phyloP scores from a whole-genome alignment of 2,329 filamentous ascomycete genomes.

The Periconia digitata region DNA sequence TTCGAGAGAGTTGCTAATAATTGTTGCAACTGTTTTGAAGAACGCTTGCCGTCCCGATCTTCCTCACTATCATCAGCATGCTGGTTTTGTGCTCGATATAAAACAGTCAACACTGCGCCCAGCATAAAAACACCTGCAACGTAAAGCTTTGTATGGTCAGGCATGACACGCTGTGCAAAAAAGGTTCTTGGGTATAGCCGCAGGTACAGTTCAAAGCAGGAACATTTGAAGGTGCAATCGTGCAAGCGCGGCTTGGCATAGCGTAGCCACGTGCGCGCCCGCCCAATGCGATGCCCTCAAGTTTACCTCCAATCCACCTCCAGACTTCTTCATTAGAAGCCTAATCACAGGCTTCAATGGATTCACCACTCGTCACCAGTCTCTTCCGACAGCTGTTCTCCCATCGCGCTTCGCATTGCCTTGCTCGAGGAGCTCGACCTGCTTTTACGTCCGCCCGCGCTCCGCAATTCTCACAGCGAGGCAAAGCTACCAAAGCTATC shows the following conservation, averaged over 20 bases:
- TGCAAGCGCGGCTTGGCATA: neutral
- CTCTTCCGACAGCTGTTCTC: slow-evolving; percentile 85
- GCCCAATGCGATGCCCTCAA: neutral
- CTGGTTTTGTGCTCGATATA: slow-evolving; percentile 17
- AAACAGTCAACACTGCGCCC: slow-evolving; percentile 68
- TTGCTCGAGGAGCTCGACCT: slow-evolving; percentile 50
- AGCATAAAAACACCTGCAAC: slow-evolving; percentile 73
- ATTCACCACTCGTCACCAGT: slow-evolving; percentile 74
- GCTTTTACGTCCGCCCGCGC: slow-evolving; percentile 42
- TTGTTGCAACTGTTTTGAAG: slow-evolving; percentile 23
- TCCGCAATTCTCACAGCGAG: slow-evolving; percentile 31
- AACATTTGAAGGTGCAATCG: neutral
- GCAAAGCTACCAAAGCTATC: slow-evolving; percentile 28
- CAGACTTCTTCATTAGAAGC: slow-evolving; percentile 8
- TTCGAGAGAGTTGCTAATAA: slow-evolving; percentile 23
- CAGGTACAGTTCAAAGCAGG: neutral
- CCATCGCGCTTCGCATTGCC: slow-evolving; percentile 61
- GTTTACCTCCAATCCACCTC: neutral
- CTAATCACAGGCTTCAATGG: slow-evolving; percentile 60
- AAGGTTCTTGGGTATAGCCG: too few relatives aligned
- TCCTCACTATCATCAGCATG: slow-evolving; percentile 23
- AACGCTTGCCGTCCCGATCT: slow-evolving; percentile 15
- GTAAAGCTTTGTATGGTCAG: slow-evolving; percentile 54
- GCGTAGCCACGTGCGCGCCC: neutral
- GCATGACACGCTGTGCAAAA: too few relatives aligned